Conservation (phyloP, 225 moss, liverwort and hornwort species). For the Straminergon stramineum region DNA sequence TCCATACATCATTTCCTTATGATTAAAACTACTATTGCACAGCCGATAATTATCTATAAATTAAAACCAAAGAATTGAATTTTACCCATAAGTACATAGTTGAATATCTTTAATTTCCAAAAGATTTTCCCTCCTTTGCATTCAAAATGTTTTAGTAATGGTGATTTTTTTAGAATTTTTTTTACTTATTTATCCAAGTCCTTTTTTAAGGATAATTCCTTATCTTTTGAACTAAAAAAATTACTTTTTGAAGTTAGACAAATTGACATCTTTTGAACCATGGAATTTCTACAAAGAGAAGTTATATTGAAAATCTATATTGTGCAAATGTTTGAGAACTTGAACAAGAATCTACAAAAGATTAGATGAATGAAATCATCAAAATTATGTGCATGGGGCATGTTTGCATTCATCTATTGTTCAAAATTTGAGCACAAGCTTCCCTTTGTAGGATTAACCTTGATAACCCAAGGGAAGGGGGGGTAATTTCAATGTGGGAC, state of each 20-base stretch:
- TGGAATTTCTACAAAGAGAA: neutral
- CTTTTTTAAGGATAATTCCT: neutral
- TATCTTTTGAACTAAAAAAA: neutral
- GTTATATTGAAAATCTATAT: neutral
- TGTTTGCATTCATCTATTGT: neutral
- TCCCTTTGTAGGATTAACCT: neutral
- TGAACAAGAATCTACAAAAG: neutral
- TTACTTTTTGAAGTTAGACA: neutral
- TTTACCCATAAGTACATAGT: accelerated
- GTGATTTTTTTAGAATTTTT: neutral
- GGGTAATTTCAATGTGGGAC: neutral
- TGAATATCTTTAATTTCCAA: neutral
- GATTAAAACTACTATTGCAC: neutral
- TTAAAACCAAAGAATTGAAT: too few relatives aligned
- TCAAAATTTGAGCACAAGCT: neutral
- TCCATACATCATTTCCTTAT: neutral
- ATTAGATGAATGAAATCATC: neutral
- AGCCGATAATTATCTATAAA: neutral
- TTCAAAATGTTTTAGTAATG: neutral
- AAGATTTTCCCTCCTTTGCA: neutral
- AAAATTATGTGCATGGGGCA: neutral
- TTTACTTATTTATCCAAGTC: neutral
- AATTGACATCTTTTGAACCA: neutral
- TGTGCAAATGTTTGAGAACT: neutral
- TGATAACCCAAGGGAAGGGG: accelerated